phyloP scores from a whole-genome alignment of 176 grass and related monocot species.

The Tillandsia fasciculata region DNA sequence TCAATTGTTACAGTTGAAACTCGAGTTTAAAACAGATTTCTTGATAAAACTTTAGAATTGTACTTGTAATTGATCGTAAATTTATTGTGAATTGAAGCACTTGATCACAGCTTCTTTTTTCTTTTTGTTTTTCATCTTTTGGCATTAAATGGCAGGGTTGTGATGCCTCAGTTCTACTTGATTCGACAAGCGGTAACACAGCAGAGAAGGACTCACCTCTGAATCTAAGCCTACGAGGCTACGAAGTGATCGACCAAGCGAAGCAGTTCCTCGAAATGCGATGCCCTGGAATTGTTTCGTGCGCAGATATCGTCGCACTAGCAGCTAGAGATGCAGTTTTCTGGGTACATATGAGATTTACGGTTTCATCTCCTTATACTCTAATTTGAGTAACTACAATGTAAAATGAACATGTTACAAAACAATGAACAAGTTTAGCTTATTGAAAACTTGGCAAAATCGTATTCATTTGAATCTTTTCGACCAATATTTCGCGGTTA shows the following conservation, averaged over 20 bases:
- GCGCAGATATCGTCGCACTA: conserved; percentile 62
- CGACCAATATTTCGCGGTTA: too few relatives aligned
- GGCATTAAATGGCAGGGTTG: conserved; percentile 47
- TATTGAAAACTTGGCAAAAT: too few relatives aligned
- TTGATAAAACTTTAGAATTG: too few relatives aligned
- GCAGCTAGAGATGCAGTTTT: conserved; percentile 72
- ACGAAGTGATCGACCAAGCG: conserved; percentile 69
- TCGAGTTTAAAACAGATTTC: too few relatives aligned
- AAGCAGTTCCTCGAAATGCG: conserved; percentile 47
- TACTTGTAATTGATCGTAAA: too few relatives aligned
- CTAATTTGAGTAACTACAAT: too few relatives aligned
- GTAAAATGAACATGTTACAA: too few relatives aligned
- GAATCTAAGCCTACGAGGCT: conserved; percentile 65
- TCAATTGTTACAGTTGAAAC: too few relatives aligned
- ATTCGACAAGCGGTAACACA: conserved; percentile 43
- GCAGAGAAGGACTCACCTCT: conserved; percentile 82
- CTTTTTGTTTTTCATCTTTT: neutral
- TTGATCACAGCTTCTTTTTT: too few relatives aligned
- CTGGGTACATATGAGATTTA: conserved; percentile 17
- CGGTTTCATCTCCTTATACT: neutral
- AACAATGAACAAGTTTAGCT: too few relatives aligned
- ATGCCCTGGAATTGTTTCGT: conserved; percentile 76
- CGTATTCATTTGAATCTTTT: neutral
- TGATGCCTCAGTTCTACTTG: conserved; percentile 76
- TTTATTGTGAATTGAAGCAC: too few relatives aligned